phyloP scores from a whole-genome alignment of 2,329 filamentous ascomycete genomes.

The Atkinsonella hypoxylon region DNA sequence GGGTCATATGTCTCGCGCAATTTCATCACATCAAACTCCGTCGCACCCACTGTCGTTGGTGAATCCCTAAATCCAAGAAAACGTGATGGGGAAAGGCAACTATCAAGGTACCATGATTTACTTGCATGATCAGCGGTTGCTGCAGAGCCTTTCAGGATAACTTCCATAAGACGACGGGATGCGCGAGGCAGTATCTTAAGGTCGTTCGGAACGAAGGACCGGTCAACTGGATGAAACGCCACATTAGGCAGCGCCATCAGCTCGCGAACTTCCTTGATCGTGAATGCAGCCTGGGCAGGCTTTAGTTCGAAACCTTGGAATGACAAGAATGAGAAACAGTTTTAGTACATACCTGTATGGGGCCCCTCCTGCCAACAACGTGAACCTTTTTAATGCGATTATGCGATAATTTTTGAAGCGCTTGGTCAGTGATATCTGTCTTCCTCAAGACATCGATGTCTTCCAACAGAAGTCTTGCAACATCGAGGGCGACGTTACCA shows the following conservation, averaged over 20 bases:
- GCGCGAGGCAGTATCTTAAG: slow-evolving; percentile 61
- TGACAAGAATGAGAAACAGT: background rate
- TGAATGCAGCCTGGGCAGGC: slow-evolving; percentile 63
- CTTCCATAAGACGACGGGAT: slow-evolving; percentile 64
- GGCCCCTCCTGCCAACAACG: slow-evolving; percentile 80
- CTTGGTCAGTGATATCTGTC: slow-evolving; percentile 83
- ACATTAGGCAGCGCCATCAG: slow-evolving; percentile 66
- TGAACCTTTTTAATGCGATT: slow-evolving; percentile 70
- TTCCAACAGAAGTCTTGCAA: slow-evolving; percentile 75
- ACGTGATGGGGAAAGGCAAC: slow-evolving; percentile 63
- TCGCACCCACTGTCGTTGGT: slow-evolving; percentile 43
- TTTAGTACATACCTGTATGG: slow-evolving; percentile 55
- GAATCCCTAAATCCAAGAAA: slow-evolving; percentile 43
- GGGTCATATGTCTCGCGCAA: slow-evolving; percentile 45
- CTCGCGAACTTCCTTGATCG: slow-evolving; percentile 88
- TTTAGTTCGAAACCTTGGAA: background rate
- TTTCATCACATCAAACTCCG: slow-evolving; percentile 53
- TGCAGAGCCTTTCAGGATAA: slow-evolving; percentile 63
- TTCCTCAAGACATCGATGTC: slow-evolving; percentile 60
- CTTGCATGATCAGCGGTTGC: slow-evolving; percentile 32
- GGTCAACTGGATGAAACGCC: slow-evolving; percentile 57
- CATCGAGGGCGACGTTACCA: slow-evolving; percentile 90
- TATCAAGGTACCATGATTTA: slow-evolving; percentile 76
- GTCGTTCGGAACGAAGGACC: slow-evolving; percentile 53
- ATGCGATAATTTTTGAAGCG: slow-evolving; percentile 57